Base-by-base conservation (phyloP, 2,329 filamentous ascomycete species). In the Ophidiomyces ophidiicola region DNA sequence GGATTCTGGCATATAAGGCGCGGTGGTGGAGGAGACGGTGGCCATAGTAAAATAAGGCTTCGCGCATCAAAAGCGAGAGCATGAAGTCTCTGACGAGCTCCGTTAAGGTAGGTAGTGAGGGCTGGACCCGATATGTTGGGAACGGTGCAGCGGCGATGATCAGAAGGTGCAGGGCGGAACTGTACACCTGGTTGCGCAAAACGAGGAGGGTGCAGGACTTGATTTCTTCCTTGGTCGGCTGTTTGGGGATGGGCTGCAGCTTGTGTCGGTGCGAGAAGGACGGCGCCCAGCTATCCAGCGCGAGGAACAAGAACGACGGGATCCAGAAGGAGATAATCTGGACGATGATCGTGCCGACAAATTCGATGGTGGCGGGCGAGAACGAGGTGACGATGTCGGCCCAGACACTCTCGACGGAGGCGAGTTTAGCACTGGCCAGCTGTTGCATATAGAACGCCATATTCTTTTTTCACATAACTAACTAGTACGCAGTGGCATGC, bases 1-100 rank as follows among this genome's bases (percentile, higher is more conserved):
- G 72, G 42, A 76, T 64, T 21, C 54, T 54, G 7, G 53, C 53
- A 56, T 75, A 76, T 4, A 72, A 51, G 4, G 46, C 52, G 0
- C 63, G 68, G 4, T 58, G 50, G 53, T 76, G 72, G 3, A 76
- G 57, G 2, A 70, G 48, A 5, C 72, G 68, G 51, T 76, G 72
- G 17, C 60, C 51, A 47, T 72, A 72, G 57, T 76, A 76, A 54
- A 76, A 76, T 12, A 71, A 46, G 1, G 62, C 44, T 48, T 76
- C 72, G 2, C 63, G 47, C 37, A 63, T 63, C 42, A 68, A 29
- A 2, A 63, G 46, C 38, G 61, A 63, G 45, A 68, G 31, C 6
- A 56, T 4, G 15, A 74, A 43, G 47, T 74, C 64, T 5, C 52
- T 48, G 1, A 52, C 24, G 28, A 72, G 45, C 32, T 65, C 60